Conservation (phyloP, 257 asterid species). For the Solanum commersonii region DNA sequence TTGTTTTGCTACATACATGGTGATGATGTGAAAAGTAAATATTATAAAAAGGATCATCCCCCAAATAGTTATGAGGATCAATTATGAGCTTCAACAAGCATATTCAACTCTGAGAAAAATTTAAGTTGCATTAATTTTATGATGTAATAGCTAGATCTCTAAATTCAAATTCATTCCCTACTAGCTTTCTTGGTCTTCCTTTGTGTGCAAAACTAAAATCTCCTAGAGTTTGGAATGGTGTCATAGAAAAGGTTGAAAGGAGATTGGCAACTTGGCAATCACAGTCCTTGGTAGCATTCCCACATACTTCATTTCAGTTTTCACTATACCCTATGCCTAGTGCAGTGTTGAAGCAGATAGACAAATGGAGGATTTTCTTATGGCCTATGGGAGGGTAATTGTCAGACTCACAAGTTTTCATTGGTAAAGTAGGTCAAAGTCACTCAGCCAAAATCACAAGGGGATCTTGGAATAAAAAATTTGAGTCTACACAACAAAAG, state of each 20-base stretch:
- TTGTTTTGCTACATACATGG: background rate
- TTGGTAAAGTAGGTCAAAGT: background rate
- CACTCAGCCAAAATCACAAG: background rate
- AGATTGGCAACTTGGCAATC: background rate
- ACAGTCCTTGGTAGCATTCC: background rate
- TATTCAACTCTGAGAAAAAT: background rate
- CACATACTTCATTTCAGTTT: background rate
- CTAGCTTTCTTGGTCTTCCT: background rate
- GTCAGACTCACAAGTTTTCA: background rate
- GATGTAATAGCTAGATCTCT: background rate
- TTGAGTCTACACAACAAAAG: background rate
- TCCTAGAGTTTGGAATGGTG: background rate
- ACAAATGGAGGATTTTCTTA: background rate
- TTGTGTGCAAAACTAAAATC: background rate
- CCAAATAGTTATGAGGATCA: background rate
- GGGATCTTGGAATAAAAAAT: background rate
- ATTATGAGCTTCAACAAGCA: background rate
- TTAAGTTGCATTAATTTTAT: background rate
- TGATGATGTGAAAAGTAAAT: background rate
- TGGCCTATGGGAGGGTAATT: background rate
- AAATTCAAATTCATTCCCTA: background rate
- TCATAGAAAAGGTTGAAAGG: background rate
- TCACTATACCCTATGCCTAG: background rate
- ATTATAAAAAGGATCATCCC: background rate
- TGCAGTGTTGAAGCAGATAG: background rate